Conservation (phyloP, 106 monocot species). For the Dendrobium catenatum region DNA sequence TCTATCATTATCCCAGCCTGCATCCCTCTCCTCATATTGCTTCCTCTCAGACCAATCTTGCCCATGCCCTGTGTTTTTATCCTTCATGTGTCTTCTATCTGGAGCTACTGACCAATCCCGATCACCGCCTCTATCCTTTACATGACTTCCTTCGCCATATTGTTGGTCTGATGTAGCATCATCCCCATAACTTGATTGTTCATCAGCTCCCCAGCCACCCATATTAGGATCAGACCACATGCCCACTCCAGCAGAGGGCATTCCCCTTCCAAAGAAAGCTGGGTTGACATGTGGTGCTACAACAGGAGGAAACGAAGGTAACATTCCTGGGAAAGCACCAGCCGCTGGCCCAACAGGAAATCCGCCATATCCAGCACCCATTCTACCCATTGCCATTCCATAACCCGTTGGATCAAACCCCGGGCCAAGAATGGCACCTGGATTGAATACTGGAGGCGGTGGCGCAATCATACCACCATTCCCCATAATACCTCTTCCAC, state of each 20-base stretch:
- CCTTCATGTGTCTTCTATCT: conserved; percentile 66
- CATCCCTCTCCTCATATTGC: conserved; percentile 58
- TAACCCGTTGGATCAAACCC: conserved; percentile 85
- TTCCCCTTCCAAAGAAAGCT: conserved; percentile 84
- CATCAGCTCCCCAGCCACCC: conserved; percentile 76
- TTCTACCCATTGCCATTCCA: conserved; percentile 70
- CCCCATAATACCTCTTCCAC: conserved; percentile 79
- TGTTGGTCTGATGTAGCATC: conserved; percentile 88
- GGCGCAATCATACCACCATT: conserved; percentile 68
- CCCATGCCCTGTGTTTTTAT: conserved; percentile 47
- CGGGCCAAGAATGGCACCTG: conserved; percentile 59
- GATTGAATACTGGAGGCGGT: conserved; percentile 55
- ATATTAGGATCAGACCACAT: conserved; percentile 82
- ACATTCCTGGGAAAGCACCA: conserved; percentile 65
- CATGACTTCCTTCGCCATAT: conserved; percentile 67
- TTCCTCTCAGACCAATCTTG: conserved; percentile 53
- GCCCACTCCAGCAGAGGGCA: conserved; percentile 47
- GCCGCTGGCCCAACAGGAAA: conserved; percentile 62
- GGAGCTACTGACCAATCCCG: conserved; percentile 49
- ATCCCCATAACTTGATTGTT: conserved; percentile 81
- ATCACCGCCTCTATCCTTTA: conserved; percentile 54
- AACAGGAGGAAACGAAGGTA: conserved; percentile 77
- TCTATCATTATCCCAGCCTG: conserved; percentile 29
- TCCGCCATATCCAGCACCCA: conserved; percentile 67
- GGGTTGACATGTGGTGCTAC: conserved; percentile 88